phyloP scores from a whole-genome alignment of 805 yeast species.

The Limtongozyma cylindracea region DNA sequence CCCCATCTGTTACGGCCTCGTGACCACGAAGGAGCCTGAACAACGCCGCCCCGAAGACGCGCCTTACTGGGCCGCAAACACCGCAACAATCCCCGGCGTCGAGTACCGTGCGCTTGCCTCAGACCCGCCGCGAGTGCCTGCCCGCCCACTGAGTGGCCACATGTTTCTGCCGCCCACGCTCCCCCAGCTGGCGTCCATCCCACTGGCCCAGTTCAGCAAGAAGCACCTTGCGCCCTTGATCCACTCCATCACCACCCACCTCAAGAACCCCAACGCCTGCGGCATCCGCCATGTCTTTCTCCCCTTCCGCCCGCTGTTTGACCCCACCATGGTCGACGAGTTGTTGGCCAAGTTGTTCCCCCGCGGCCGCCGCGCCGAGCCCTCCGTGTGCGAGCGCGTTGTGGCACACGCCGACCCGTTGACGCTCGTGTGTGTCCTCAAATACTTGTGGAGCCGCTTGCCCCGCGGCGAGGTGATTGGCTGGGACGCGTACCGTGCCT shows the following conservation, averaged over 20 bases:
- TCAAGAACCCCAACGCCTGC: conserved; percentile 31
- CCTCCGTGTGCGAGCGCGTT: conserved; percentile 12
- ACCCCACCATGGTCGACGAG: conserved; percentile 28
- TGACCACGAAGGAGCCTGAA: too few species aligned
- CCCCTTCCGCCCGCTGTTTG: conserved; percentile 52
- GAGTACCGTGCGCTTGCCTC: too few species aligned
- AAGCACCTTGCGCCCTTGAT: conserved; percentile 42
- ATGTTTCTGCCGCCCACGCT: too few species aligned
- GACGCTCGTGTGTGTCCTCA: conserved; percentile 48
- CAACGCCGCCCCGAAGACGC: too few species aligned
- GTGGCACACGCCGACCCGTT: conserved; percentile 30
- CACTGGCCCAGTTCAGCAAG: too few species aligned
- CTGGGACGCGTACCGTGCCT: conserved; percentile 62
- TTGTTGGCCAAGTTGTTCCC: conserved; percentile 37
- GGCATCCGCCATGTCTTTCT: conserved; percentile 50
- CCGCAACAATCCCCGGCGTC: too few species aligned
- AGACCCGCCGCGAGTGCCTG: too few species aligned
- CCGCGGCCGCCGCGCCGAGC: conserved; percentile 17
- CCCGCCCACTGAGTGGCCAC: too few species aligned
- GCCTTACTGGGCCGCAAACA: too few species aligned
- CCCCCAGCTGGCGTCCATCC: too few species aligned
- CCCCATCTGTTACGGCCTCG: too few species aligned
- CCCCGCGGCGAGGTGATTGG: conserved; percentile 65
- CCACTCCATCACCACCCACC: conserved; percentile 44
- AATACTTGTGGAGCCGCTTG: conserved; percentile 70